A percentile compares a stretch with the other conserved stretches of the same genome.
phyloP scores from a whole-genome alignment of 371 early-diverging fungal species.

The Mortierella sp. region DNA sequence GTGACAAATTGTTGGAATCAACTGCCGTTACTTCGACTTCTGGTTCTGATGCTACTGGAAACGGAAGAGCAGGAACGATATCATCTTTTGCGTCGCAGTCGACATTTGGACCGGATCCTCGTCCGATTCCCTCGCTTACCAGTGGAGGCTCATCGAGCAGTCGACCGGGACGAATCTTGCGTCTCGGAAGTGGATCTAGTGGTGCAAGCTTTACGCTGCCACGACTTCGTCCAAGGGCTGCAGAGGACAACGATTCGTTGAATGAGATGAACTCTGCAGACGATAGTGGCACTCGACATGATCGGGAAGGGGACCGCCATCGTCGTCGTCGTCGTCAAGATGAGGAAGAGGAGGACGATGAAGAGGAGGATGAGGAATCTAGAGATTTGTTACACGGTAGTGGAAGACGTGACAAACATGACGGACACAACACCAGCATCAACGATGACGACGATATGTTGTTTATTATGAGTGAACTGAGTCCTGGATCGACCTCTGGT shows the following conservation, averaged over 20 bases:
- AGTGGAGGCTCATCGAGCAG: conserved; percentile 10
- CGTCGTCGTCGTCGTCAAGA: conserved; percentile 16
- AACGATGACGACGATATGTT: conserved; percentile 55
- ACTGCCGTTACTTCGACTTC: too few species aligned
- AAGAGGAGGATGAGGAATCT: conserved; percentile 20
- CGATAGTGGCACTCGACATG: background rate
- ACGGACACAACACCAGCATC: conserved; percentile 21
- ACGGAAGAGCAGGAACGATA: too few species aligned
- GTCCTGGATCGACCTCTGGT: conserved; percentile 30
- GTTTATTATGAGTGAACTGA: conserved; percentile 53
- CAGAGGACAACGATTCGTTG: conserved; percentile 41
- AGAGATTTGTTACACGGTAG: conserved; percentile 1
- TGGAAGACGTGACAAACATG: conserved; percentile 4
- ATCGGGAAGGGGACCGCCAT: background rate
- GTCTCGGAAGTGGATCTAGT: conserved; percentile 36
- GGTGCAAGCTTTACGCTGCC: conserved; percentile 30
- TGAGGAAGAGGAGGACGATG: conserved; percentile 23
- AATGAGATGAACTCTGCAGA: conserved; percentile 38
- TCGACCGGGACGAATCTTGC: conserved; percentile 21
- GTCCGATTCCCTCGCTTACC: conserved; percentile 28
- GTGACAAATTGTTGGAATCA: too few species aligned
- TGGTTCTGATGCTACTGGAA: background rate
- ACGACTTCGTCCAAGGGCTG: conserved; percentile 29
- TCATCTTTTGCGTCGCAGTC: background rate
- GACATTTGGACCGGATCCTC: conserved; percentile 22